Base-by-base conservation (phyloP, 352 stramenopile genomes). In the Phytophthora syringae region DNA sequence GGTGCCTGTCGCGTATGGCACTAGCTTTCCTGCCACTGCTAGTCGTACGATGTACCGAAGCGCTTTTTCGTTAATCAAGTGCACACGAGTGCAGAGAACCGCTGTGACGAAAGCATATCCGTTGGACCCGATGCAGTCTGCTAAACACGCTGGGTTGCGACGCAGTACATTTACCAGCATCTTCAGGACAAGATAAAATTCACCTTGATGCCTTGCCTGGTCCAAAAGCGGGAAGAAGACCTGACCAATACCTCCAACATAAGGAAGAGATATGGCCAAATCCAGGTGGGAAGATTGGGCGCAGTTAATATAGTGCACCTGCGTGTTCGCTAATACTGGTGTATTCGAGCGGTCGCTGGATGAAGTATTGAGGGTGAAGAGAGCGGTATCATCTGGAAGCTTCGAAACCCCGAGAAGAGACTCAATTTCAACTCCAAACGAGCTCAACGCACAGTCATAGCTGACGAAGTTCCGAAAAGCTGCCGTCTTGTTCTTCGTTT, bases 331-430 rank as follows among this genome's bases (percentile, higher is more conserved):
- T 36, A 69, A 45, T 6, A 67, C 22, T 54, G 62, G 58, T 15
- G 56, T 58, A 40, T 54, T 79, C 1, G 64, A 51, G 37, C 64
- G 67, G 2, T 76, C 56, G 16, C 64, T 72, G 28, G 60, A 79
- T 25, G 68, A 86, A 2, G 81, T 92, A 36, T 92, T 93, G 16
- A 89, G 53, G 0, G 81, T 82, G 44, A 89, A 92, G 3, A 92
- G 34, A 10, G 90, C 58, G 2, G 72, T 48, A 6, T 84, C 77
- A 55, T 92, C 82, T 1, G 67, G 13, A n/a, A 92, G 48, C 53
- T 82, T 89, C 36, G 89, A 93, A 36, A 60, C 74, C 27, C 72
- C 75, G 6, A 94, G 57, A 3, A 86, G 47, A 11, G 68, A 37
- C 9, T 93, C 71, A n/a, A 91, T 78, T 57, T 94, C 86, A 30